A percentile compares a stretch with the other conserved stretches of the same genome.
phyloP scores from a whole-genome alignment of 2,329 filamentous ascomycete species.

The Trichoderma oligosporum region DNA sequence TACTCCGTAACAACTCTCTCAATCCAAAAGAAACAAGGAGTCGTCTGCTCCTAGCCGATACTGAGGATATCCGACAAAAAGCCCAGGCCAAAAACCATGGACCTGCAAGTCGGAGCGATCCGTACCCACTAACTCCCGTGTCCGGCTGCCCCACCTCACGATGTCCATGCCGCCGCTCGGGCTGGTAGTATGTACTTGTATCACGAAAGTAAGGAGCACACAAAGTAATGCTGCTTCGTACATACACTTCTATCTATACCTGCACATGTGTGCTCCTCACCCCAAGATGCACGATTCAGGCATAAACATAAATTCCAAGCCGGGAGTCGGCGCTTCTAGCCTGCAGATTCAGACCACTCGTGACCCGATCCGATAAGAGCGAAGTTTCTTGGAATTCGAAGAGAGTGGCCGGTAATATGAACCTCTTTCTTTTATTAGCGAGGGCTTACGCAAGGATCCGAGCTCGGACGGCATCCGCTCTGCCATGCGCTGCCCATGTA shows the following conservation, averaged over 20 bases:
- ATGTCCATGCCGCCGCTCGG: constrained; percentile 5
- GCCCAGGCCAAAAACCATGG: constrained; percentile 1
- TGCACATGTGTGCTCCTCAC: not conserved
- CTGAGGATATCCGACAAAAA: constrained; percentile 16
- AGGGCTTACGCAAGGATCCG: constrained; percentile 13
- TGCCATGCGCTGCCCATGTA: not conserved
- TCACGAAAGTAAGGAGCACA: too few relatives aligned
- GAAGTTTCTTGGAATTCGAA: not conserved
- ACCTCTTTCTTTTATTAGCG: too few relatives aligned
- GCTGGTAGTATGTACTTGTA: not conserved
- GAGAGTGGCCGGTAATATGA: not conserved
- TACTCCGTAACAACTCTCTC: not conserved
- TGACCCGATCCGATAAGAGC: not conserved
- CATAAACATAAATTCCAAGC: not conserved
- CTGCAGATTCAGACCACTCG: not conserved
- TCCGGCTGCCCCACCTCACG: constrained; percentile 19
- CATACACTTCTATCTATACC: not conserved
- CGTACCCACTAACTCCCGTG: constrained; percentile 19
- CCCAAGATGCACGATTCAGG: not conserved
- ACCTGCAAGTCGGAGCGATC: constrained; percentile 21
- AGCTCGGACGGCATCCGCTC: constrained; percentile 9
- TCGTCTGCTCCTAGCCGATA: constrained; percentile 3
- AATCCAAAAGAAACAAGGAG: not conserved
- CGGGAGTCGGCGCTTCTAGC: constrained; percentile 8
- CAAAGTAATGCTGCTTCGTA: not conserved